Conservation (phyloP, 805 yeast species). For the Wickerhamiella cacticola region DNA sequence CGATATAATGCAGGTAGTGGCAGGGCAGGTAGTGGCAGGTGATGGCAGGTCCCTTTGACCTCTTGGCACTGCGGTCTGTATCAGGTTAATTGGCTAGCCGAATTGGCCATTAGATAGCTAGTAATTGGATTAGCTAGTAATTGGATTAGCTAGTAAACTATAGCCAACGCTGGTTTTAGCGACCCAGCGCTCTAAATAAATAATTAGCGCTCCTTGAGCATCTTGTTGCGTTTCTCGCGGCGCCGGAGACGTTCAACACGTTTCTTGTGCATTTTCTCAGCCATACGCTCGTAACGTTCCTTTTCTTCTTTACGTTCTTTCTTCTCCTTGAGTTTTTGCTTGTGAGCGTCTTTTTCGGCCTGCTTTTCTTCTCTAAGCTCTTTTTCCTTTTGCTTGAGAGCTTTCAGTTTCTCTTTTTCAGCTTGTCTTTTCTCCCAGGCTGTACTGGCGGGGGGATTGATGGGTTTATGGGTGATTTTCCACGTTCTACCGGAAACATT, state of each 20-base stretch:
- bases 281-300: slow-evolving; percentile 74
- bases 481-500: slow-evolving; percentile 30
- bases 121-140: too few relatives aligned
- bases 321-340: slow-evolving; percentile 42
- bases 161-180: too few relatives aligned
- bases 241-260: slow-evolving; percentile 79
- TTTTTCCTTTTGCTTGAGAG: slow-evolving; percentile 54
- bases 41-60: too few relatives aligned
- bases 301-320: slow-evolving; percentile 73
- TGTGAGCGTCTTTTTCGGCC: slow-evolving; percentile 39
- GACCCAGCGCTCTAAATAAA: too few relatives aligned
- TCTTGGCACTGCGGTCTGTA: too few relatives aligned
- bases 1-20: too few relatives aligned
- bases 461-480: slow-evolving; percentile 30
- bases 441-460: slow-evolving; percentile 31
- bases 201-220: slow-evolving; percentile 70
- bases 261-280: slow-evolving; percentile 82
- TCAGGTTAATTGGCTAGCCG: too few relatives aligned
- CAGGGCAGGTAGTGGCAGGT: too few relatives aligned
- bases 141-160: too few relatives aligned
- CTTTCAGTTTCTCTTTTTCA: slow-evolving; percentile 52
- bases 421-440: slow-evolving; percentile 58
- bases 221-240: slow-evolving; percentile 89
- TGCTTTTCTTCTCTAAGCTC: slow-evolving; percentile 72
- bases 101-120: too few relatives aligned